Conservation (phyloP, 108 stramenopile species). For the Skeletonema costatum region DNA sequence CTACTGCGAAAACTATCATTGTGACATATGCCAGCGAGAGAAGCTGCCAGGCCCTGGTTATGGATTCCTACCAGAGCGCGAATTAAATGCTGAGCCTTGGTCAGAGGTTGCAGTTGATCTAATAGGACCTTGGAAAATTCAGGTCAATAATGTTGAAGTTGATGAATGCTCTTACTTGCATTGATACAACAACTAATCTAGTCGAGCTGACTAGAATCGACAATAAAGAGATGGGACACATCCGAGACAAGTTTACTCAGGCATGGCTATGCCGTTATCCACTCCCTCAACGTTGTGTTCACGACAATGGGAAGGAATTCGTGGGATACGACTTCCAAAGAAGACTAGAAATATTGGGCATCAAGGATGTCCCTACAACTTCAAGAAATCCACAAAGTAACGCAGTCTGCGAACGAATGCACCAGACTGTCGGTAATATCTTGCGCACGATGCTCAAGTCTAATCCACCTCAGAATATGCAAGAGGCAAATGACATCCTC, state of each 20-base stretch:
- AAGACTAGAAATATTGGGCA: neutral
- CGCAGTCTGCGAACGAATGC: too few species aligned
- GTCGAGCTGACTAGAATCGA: too few species aligned
- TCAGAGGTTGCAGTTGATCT: constrained; percentile 43
- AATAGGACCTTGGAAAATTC: constrained; percentile 49
- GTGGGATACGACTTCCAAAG: constrained; percentile 39
- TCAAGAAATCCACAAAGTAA: too few species aligned
- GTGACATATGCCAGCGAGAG: constrained; percentile 26
- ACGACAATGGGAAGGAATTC: constrained; percentile 33
- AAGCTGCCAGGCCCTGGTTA: constrained; percentile 17
- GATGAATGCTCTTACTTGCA: constrained; percentile 49
- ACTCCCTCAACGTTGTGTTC: too few species aligned
- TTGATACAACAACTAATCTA: constrained; percentile 57
- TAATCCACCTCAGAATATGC: too few species aligned
- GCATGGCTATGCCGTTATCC: too few species aligned
- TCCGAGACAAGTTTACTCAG: too few species aligned
- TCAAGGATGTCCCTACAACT: too few species aligned
- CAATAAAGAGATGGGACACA: too few species aligned
- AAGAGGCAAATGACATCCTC: too few species aligned
- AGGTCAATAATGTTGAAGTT: constrained; percentile 6
- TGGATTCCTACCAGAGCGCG: constrained; percentile 16
- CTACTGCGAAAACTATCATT: neutral
- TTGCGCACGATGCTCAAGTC: too few species aligned
- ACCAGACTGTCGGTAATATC: too few species aligned
- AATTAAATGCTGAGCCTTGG: constrained; percentile 14